Conservation (phyloP, 805 yeast genomes). For the Candida loeiensis region DNA sequence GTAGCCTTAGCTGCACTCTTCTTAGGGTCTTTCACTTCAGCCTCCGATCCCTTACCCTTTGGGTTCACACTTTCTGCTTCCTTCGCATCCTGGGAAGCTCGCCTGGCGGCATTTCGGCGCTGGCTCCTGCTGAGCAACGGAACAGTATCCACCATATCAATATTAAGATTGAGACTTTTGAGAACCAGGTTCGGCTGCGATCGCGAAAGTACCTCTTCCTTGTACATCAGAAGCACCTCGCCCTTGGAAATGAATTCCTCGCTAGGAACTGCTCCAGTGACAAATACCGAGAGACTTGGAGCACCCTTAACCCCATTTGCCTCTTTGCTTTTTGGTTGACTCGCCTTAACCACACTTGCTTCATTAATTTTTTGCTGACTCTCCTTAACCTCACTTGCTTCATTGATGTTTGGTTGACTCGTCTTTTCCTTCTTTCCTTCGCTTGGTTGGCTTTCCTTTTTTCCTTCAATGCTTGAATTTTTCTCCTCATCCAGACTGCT, state of each 20-base stretch:
- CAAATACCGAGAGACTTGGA: not conserved
- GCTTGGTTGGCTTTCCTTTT: not conserved
- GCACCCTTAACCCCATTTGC: no score
- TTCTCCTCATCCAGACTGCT: not conserved
- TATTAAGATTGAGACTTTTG: constrained; percentile 14
- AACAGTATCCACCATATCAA: constrained; percentile 22
- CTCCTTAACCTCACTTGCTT: no score
- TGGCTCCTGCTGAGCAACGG: constrained; percentile 6
- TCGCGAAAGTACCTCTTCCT: constrained; percentile 14
- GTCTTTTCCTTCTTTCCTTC: not conserved
- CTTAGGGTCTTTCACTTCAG: not conserved
- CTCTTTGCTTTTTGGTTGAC: no score
- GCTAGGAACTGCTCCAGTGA: not conserved
- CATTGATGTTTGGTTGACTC: not conserved
- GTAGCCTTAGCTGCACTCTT: not conserved
- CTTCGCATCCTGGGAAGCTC: not conserved
- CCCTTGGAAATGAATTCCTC: constrained; percentile 13
- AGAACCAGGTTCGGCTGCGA: constrained; percentile 1
- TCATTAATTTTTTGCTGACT: not conserved
- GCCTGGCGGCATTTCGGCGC: constrained; percentile 11
- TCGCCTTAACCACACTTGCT: not conserved
- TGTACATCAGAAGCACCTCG: constrained; percentile 22
- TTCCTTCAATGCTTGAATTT: not conserved
- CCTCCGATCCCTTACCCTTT: not conserved
- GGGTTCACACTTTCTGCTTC: not conserved